Conservation (phyloP, 2,329 filamentous ascomycete genomes). For the Scopulariopsis brevicaulis region DNA sequence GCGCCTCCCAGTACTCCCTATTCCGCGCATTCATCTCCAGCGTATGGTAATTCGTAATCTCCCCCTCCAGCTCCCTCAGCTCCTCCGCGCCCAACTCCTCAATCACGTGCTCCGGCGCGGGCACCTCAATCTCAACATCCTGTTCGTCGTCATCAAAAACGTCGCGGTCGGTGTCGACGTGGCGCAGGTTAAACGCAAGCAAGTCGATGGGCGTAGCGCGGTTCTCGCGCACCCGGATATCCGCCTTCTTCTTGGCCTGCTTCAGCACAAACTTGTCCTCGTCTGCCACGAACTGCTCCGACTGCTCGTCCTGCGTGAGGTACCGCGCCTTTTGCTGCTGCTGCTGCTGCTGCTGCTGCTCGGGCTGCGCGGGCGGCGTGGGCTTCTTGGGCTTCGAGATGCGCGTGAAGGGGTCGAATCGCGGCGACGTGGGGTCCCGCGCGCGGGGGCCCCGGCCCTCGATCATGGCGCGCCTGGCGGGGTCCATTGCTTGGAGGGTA, state of each 20-base stretch:
- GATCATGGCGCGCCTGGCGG: constrained; percentile 44
- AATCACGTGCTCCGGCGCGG: constrained; percentile 72
- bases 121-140: constrained; percentile 62
- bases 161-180: constrained; percentile 76
- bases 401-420: constrained; percentile 41
- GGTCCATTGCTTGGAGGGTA: constrained; percentile 32
- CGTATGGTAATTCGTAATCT: constrained; percentile 68
- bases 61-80: constrained; percentile 66
- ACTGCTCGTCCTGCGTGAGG: constrained; percentile 67
- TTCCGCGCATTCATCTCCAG: constrained; percentile 72
- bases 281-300: constrained; percentile 76
- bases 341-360: background rate
- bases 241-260: constrained; percentile 96
- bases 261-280: constrained; percentile 94
- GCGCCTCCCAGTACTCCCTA: constrained; percentile 83
- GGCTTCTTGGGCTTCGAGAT: constrained; percentile 37
- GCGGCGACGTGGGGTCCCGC: constrained; percentile 42
- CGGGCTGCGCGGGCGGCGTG: constrained; percentile 7
- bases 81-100: constrained; percentile 57
- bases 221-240: constrained; percentile 83
- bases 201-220: constrained; percentile 89
- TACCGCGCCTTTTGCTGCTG: constrained; percentile 23
- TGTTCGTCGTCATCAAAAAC: constrained; percentile 75
- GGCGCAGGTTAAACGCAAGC: constrained; percentile 80
- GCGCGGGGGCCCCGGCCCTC: constrained; percentile 24